phyloP scores from a whole-genome alignment of 768 basidiomycete genomes.

The Boletus insuetus region DNA sequence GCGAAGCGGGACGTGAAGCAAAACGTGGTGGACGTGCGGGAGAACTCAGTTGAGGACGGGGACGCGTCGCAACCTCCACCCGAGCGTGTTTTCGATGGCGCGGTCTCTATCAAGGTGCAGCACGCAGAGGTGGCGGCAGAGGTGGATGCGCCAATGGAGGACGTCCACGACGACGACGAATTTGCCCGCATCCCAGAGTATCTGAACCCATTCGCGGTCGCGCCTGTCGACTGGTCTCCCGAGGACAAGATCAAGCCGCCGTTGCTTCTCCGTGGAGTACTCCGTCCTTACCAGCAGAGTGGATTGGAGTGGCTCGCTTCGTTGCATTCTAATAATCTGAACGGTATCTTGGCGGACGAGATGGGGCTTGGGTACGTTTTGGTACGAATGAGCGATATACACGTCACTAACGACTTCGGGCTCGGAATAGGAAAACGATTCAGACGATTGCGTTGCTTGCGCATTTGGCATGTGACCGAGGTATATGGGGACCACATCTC shows the following conservation, averaged over 20 bases:
- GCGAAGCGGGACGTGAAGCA: neutral
- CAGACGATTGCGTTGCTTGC: conserved; percentile 95
- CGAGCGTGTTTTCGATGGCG: neutral
- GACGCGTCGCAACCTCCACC: neutral
- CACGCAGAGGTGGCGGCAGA: conserved; percentile 4
- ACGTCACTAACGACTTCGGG: neutral
- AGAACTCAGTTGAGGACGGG: neutral
- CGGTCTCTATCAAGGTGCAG: neutral
- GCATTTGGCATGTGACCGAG: conserved; percentile 85
- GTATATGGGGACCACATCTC: conserved; percentile 91
- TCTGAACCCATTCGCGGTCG: conserved; percentile 67
- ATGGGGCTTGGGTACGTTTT: conserved; percentile 86
- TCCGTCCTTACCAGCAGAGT: conserved; percentile 91
- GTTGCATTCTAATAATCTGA: conserved; percentile 75
- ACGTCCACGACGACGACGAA: conserved; percentile 34
- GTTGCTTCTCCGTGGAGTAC: conserved; percentile 76
- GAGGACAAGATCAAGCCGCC: conserved; percentile 58
- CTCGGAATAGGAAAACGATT: conserved; percentile 74
- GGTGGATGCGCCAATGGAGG: conserved; percentile 34
- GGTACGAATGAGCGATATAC: neutral
- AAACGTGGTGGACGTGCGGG: neutral
- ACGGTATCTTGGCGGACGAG: conserved; percentile 88
- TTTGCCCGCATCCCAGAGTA: conserved; percentile 48
- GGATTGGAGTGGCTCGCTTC: conserved; percentile 94
- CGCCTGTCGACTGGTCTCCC: conserved; percentile 66